Base-by-base conservation (phyloP, 345 rosid genomes). In the Microcos paniculata region DNA sequence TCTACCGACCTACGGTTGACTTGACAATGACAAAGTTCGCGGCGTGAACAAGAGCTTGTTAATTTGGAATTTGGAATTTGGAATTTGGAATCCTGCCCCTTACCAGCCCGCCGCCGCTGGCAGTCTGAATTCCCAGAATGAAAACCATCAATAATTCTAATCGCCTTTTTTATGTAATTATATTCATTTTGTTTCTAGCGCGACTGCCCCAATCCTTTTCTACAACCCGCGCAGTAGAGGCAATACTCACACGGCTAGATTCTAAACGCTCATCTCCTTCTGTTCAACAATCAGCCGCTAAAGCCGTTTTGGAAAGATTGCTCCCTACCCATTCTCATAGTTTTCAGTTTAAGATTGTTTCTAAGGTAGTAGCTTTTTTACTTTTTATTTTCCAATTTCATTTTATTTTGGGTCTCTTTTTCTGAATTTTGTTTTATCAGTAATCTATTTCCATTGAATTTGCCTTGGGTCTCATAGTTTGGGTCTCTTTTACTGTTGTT, bases 241-340 rank as follows among this genome's bases (percentile, higher is more conserved):
- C 64, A 75, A 62, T 90, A 48, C 84, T 91, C 59, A 49, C 71
- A 53, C 89, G 92, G 74, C 78, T 93, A 82, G 93, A 95, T 77
- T 89, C 98, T 53, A 77, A 90, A 43, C 80, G 80, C 56, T 77
- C 76, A 21, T 62, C 92, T 72, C 53, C 94, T 2, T 82, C 90
- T 18, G 82, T 82, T 70, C 99, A 95, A 81, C 87, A 82, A 80
- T 85, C 90, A 48, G 96, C 99, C n/a, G 93, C 92, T 14, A 77
- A 77, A 74, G 92, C 85, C 81, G 83, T 95, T 5, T 77, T 95
- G 71, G 76, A 78, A 56, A 85, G 99, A 85, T 82, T 95, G 84
- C 87, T 95, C 74, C 94, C 96, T 23, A 66, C 89, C 63, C 92
- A 93, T 80, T 4, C 78, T 5, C 83, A 75, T 62, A 82, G 96